Conservation (phyloP, 2,329 filamentous ascomycete species). For the Didymella pinodella region DNA sequence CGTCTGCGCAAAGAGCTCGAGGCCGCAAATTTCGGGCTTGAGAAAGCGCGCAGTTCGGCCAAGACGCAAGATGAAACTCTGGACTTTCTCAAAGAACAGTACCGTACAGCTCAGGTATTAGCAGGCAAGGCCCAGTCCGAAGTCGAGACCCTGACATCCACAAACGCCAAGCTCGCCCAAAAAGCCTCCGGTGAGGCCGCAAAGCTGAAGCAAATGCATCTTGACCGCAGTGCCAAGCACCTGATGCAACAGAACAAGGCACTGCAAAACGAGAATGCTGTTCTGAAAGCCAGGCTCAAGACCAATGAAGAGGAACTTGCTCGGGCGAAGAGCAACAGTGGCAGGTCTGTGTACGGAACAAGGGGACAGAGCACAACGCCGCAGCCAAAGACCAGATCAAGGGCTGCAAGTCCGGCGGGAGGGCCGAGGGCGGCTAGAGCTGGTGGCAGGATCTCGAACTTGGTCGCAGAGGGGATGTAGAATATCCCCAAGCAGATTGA, state of each 20-base stretch:
- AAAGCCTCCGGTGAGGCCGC: conserved; percentile 30
- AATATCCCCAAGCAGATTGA: neutral
- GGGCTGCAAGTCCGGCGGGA: conserved; percentile 40
- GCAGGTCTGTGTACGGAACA: conserved; percentile 38
- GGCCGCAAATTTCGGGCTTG: conserved; percentile 26
- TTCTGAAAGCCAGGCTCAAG: conserved; percentile 26
- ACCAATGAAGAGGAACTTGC: conserved; percentile 37
- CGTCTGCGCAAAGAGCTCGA: conserved; percentile 35
- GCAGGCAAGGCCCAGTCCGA: conserved; percentile 22
- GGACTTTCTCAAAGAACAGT: conserved; percentile 66
- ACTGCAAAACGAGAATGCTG: conserved; percentile 22
- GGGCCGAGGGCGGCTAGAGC: neutral
- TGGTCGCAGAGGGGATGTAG: conserved; percentile 14
- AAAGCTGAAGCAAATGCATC: conserved; percentile 30
- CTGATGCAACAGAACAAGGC: conserved; percentile 19
- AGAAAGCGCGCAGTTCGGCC: conserved; percentile 43
- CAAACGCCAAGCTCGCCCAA: conserved; percentile 26
- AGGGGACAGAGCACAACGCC: conserved; percentile 42
- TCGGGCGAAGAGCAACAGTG: conserved; percentile 27
- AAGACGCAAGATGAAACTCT: conserved; percentile 54
- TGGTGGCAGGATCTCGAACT: conserved; percentile 7
- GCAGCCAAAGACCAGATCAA: conserved; percentile 35
- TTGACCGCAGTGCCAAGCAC: conserved; percentile 24
- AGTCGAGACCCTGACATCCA: conserved; percentile 24
- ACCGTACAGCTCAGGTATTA: conserved; percentile 51